Evolutionary conservation across 768 basidiomycete species (phyloP).

Genomic region (Naematelia encephala): DNA sequence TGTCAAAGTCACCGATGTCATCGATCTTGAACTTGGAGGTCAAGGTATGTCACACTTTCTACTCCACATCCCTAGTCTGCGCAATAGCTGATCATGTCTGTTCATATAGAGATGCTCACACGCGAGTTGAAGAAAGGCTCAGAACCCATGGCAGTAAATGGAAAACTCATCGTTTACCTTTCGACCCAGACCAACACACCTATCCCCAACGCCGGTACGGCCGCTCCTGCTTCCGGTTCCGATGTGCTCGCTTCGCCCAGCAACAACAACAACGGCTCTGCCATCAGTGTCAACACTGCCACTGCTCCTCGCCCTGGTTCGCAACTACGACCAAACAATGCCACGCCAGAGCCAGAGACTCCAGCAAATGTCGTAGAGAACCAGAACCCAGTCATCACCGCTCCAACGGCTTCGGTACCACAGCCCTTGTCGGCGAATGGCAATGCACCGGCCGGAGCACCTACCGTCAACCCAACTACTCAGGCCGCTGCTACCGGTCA

Average conservation of each 20-base stretch:
- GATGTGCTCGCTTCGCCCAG: constrained; percentile 11
- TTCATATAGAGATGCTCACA: constrained; percentile 94
- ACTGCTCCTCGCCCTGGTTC: constrained; percentile 19
- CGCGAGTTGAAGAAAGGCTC: constrained; percentile 98
- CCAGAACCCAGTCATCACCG: constrained; percentile 29
- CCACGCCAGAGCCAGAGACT: constrained; percentile 31
- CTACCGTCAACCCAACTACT: constrained; percentile 42
- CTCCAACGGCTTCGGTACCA: constrained; percentile 31
- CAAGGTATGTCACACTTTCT: constrained; percentile 65
- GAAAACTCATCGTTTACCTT: constrained; percentile 93
- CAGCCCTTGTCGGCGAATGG: constrained; percentile 52
- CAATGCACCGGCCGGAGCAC: constrained; percentile 53
- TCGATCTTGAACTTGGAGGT: constrained; percentile 86
- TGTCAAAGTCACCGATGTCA: constrained; percentile 78
- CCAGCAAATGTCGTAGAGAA: constrained; percentile 26
- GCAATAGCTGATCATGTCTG: too few species aligned
- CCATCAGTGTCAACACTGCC: constrained; percentile 53
- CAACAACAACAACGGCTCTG: constrained; percentile 30
- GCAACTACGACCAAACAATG: constrained; percentile 31
- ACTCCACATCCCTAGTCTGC: constrained; percentile 11
- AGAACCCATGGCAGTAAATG: constrained; percentile 95
- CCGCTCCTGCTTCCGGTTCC: constrained; percentile 16
- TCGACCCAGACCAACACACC: constrained; percentile 85
- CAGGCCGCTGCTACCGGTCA: constrained; percentile 47
- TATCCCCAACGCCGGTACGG: constrained; percentile 68